Evolutionary conservation across 768 basidiomycete genomes (phyloP).

Genomic region (Steccherinum ochraceum): DNA sequence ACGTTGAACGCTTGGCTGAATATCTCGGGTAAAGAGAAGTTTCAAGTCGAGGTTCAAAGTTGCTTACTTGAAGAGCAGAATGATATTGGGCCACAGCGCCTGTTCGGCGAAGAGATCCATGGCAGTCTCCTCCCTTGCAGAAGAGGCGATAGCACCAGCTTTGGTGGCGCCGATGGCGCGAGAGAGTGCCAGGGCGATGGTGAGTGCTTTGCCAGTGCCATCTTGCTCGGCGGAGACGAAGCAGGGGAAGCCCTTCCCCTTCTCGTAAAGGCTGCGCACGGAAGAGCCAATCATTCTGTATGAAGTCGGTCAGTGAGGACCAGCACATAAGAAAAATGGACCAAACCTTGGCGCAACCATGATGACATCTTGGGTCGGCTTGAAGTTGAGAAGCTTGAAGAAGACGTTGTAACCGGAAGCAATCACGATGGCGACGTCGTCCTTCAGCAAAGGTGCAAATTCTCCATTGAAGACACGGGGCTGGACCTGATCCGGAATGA

Average conservation of each 20-base stretch:
- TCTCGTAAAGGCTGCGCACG: slow-evolving; percentile 53
- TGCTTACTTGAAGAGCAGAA: slow-evolving; percentile 48
- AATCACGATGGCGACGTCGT: slow-evolving; percentile 42
- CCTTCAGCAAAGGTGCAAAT: slow-evolving; percentile 45
- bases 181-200: slow-evolving; percentile 45
- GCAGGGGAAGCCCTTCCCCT: slow-evolving; percentile 56
- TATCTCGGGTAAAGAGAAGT: background rate
- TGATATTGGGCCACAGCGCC: slow-evolving; percentile 63
- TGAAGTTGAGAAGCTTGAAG: slow-evolving; percentile 51
- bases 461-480: slow-evolving; percentile 54
- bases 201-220: slow-evolving; percentile 42
- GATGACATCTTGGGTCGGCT: slow-evolving; percentile 47
- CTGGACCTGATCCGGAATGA: slow-evolving; percentile 62
- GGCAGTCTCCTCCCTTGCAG: slow-evolving; percentile 54
- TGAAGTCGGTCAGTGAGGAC: background rate
- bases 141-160: slow-evolving; percentile 57
- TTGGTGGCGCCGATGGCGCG: slow-evolving; percentile 56
- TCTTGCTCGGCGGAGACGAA: slow-evolving; percentile 62
- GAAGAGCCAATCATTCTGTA: slow-evolving; percentile 62
- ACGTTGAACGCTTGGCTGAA: slow-evolving; percentile 53
- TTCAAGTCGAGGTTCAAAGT: background rate
- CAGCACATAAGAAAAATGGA: background rate
- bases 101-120: slow-evolving; percentile 65
- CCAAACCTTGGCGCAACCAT: slow-evolving; percentile 60
- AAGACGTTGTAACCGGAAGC: slow-evolving; percentile 65